Conservation (phyloP, 176 grass and related monocot genomes). For the Canna indica region DNA sequence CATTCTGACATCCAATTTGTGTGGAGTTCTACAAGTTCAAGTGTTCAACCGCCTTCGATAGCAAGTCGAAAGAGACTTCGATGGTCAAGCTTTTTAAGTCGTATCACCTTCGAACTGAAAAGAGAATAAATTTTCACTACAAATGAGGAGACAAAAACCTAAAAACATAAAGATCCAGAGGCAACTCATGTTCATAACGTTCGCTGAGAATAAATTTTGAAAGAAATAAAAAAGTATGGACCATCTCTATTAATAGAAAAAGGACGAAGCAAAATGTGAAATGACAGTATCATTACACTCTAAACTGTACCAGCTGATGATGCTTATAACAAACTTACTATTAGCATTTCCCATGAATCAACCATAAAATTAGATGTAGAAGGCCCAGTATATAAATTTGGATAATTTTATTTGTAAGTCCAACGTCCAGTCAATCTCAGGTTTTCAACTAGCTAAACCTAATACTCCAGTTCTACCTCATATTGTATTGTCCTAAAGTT, state of each 20-base stretch:
- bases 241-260: slow-evolving; percentile 8
- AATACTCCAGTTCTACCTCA: no score
- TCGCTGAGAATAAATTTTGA: neutral
- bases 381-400: no score
- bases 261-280: slow-evolving; percentile 2
- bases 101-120: slow-evolving; percentile 12
- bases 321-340: neutral
- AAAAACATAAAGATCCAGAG: neutral
- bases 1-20: no score
- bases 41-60: neutral
- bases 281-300: neutral
- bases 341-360: neutral
- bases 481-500: no score
- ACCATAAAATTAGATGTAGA: neutral
- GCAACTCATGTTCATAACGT: neutral
- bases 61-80: neutral
- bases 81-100: neutral
- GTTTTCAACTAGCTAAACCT: no score
- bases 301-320: neutral
- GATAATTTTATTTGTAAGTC: no score
- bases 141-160: neutral
- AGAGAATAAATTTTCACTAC: no score
- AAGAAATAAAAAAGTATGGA: neutral
- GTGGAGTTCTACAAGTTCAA: neutral
- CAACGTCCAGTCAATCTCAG: no score